Evolutionary conservation across 495 filamentous ascomycete species (phyloP).

Genomic region (Neurospora sp.): DNA sequence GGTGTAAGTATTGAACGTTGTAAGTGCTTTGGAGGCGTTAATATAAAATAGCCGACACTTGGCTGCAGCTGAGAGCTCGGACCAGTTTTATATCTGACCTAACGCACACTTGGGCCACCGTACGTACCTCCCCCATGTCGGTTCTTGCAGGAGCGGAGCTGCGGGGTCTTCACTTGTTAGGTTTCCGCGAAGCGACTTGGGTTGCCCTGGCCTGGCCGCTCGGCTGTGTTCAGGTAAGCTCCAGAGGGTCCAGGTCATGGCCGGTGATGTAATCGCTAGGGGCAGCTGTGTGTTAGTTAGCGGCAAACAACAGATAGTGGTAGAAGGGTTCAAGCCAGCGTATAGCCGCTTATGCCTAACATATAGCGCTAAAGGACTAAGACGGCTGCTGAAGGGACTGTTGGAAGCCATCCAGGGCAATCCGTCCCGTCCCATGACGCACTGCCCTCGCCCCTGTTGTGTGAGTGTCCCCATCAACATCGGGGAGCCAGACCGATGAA

Average conservation of each 20-base stretch:
- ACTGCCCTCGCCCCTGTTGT: neutral
- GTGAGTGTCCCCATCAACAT: neutral
- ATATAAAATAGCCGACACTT: no score
- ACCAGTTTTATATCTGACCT: no score
- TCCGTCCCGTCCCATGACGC: neutral
- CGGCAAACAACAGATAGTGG: neutral
- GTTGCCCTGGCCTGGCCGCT: neutral
- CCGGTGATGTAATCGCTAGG: neutral
- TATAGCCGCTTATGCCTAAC: neutral
- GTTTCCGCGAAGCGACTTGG: neutral
- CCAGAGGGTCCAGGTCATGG: neutral
- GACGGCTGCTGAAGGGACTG: neutral
- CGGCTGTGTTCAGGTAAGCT: neutral
- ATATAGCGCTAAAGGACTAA: neutral
- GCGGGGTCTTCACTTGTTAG: neutral
- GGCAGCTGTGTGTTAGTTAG: neutral
- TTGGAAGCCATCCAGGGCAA: neutral
- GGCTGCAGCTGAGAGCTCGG: no score
- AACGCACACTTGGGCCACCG: no score
- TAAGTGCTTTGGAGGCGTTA: no score
- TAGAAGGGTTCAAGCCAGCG: neutral
- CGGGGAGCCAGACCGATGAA: neutral
- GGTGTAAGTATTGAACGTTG: no score
- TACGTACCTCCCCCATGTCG: neutral
- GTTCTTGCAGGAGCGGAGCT: neutral